A percentile compares a stretch with the other conserved stretches of the same genome.
These are phyloP conservation scores for Cladosporium halotolerans DNA, from an alignment of 2,329 filamentous ascomycete species.

Conservation along the genomic window DNA sequence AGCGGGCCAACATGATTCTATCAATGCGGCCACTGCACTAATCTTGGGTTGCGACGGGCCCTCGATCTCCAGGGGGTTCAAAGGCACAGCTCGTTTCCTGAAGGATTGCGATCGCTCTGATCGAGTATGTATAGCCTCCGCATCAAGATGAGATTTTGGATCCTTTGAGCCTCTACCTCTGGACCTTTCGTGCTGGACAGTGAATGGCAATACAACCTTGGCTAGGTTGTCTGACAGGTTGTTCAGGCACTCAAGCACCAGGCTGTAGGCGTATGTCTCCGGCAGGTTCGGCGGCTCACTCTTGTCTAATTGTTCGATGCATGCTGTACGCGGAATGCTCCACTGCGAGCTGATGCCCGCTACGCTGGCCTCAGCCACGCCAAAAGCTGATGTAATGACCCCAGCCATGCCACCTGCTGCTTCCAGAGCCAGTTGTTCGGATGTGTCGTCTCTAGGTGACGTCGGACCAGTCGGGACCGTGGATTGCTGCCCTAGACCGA, in stretches of 20 bases:
- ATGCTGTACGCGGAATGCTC: constrained; percentile 81
- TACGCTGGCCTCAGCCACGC: constrained; percentile 59
- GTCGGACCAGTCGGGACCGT: constrained; percentile 65
- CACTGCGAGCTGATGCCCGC: constrained; percentile 81
- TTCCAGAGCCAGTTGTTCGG: constrained; percentile 83
- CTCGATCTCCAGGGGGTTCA: constrained; percentile 74
- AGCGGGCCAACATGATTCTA: constrained; percentile 92
- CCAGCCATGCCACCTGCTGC: constrained; percentile 73
- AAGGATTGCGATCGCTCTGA: constrained; percentile 57
- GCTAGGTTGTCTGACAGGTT: constrained; percentile 87
- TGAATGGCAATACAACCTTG: constrained; percentile 86
- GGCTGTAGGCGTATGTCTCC: constrained; percentile 87
- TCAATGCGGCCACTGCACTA: constrained; percentile 69
- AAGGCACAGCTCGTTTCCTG: constrained; percentile 68
- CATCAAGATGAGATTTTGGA: constrained; percentile 15
- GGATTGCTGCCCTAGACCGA: constrained; percentile 84
- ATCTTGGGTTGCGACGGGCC: constrained; percentile 68
- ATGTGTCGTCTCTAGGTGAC: constrained; percentile 51
- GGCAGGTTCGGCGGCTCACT: constrained; percentile 74
- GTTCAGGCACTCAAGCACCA: constrained; percentile 82
- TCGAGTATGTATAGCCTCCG: constrained; percentile 30
- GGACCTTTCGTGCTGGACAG: constrained; percentile 67
- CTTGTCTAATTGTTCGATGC: constrained; percentile 93
- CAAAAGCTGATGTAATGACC: constrained; percentile 69
- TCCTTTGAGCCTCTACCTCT: constrained; percentile 23